phyloP scores from a whole-genome alignment of 805 yeast genomes.

The Danielia oregonensis region DNA sequence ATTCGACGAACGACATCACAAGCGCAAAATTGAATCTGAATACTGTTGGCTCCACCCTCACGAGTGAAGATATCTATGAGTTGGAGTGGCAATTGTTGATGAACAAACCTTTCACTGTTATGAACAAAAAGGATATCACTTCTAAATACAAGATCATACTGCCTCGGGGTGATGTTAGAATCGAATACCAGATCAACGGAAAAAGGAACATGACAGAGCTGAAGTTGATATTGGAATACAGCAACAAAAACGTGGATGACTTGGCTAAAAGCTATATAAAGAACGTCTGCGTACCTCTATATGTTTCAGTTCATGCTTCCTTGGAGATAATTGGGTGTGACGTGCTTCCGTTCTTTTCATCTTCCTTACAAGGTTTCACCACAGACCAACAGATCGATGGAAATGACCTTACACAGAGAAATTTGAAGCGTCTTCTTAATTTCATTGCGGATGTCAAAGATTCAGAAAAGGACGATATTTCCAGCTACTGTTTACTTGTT shows the following conservation, averaged over 20 bases:
- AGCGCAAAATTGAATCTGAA: constrained; percentile 47
- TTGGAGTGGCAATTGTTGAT: constrained; percentile 64
- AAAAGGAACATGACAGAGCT: constrained; percentile 71
- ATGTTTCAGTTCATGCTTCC: constrained; percentile 67
- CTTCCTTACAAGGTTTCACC: constrained; percentile 20
- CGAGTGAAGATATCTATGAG: constrained; percentile 67
- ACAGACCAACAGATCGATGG: constrained; percentile 1
- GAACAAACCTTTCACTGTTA: constrained; percentile 53
- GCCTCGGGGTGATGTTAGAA: constrained; percentile 38
- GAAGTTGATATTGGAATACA: constrained; percentile 63
- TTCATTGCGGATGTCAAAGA: constrained; percentile 23
- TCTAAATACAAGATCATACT: constrained; percentile 35
- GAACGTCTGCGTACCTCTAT: constrained; percentile 62
- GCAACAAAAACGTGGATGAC: constrained; percentile 24
- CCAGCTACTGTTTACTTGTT: constrained; percentile 60
- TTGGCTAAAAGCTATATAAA: constrained; percentile 37
- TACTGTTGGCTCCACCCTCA: constrained; percentile 11
- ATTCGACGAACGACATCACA: constrained; percentile 67
- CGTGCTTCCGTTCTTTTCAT: constrained; percentile 50
- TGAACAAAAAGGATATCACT: constrained; percentile 42
- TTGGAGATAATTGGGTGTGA: constrained; percentile 76
- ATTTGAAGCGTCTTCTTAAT: constrained; percentile 27
- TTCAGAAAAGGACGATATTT: constrained; percentile 23
- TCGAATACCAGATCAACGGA: constrained; percentile 61
- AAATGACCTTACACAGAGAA: constrained; percentile 3